phyloP scores from a whole-genome alignment of 139 green algal genomes.

The Chlamydomonas sp. region DNA sequence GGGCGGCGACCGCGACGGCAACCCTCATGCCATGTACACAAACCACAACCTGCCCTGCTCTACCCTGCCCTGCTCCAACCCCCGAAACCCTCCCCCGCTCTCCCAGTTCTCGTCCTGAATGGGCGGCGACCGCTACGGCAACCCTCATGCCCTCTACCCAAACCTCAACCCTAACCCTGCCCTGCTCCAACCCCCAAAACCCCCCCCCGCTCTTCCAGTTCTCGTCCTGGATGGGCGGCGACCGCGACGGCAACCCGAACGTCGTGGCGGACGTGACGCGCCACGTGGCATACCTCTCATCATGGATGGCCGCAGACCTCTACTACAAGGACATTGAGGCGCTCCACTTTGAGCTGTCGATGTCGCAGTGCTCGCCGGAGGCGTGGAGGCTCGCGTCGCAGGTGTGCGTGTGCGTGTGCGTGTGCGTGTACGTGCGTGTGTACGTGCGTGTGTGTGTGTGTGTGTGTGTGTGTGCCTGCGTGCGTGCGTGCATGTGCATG shows the following conservation, averaged over 20 bases:
- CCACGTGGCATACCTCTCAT: conserved; percentile 63
- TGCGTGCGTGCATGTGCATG: too few relatives aligned
- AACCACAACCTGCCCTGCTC: conserved; percentile 19
- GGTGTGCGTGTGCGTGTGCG: too few relatives aligned
- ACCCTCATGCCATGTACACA: background rate
- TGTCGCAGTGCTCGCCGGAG: conserved; percentile 71
- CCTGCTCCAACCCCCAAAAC: too few relatives aligned
- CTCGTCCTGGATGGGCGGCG: conserved; percentile 91
- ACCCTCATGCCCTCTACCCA: background rate
- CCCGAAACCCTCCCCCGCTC: too few relatives aligned
- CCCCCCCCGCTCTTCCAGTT: conserved; percentile 58
- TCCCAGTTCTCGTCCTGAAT: too few relatives aligned
- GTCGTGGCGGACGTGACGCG: conserved; percentile 61
- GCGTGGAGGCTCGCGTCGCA: conserved; percentile 46
- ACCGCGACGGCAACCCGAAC: conserved; percentile 85
- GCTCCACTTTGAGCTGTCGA: conserved; percentile 86
- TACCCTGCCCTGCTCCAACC: too few relatives aligned
- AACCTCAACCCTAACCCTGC: background rate
- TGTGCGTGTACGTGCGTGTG: too few relatives aligned
- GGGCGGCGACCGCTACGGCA: background rate
- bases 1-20: background rate
- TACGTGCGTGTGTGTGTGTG: too few relatives aligned
- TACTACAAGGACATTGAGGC: conserved; percentile 85
- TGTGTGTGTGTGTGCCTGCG: too few relatives aligned
- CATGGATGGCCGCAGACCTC: conserved; percentile 87